Base-by-base conservation (phyloP, 805 yeast species). In the Candida boleticola region DNA sequence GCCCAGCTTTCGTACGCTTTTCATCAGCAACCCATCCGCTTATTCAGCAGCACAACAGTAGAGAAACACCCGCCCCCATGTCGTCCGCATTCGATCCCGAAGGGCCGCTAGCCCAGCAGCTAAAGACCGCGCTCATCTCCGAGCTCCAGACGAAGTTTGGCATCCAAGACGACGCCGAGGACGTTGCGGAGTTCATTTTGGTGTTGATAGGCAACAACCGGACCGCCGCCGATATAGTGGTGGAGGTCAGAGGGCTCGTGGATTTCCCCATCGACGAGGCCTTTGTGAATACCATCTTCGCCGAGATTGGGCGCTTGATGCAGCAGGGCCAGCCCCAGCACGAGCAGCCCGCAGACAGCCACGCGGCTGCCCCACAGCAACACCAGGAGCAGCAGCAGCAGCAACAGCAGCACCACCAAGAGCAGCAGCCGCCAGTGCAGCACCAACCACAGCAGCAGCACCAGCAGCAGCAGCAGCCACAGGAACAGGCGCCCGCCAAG, bases 171-270 rank as follows among this genome's bases (percentile, higher is more conserved):
- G 75, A 70, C 44, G 73, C 75, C 17, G 62, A 53, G 33, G 83
- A 82, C 51, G 81, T 83, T 32, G 86, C 93, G 11, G 93, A 85
- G 60, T 85, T 77, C 54, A 79, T 85, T 43, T 74, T 81, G n/a
- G 74, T 84, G 34, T 67, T 85, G 59, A 82, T 85, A 46, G 81
- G 83, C 11, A 83, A 83, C 50, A 81, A 83, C 51, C 80, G 83
- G 53, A 65, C 79, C 4, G 76, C 83, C 10, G 72, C 68, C 14
- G 85, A 81, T 40, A 82, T 85, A 27, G 73, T 76, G 16, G 64
- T 63, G 16, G 93, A 85, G 54, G 71, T 86, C 23, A 67, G 77
- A 27, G 75, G 78, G 34, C 64, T 85, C 39, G 80, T 83, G 47
- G 84, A 83, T 41, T 74, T 77, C 3, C 78, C 77, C 5, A 77